Conservation (phyloP, 2,329 filamentous ascomycete genomes). For the Stachybotrys chartarum region DNA sequence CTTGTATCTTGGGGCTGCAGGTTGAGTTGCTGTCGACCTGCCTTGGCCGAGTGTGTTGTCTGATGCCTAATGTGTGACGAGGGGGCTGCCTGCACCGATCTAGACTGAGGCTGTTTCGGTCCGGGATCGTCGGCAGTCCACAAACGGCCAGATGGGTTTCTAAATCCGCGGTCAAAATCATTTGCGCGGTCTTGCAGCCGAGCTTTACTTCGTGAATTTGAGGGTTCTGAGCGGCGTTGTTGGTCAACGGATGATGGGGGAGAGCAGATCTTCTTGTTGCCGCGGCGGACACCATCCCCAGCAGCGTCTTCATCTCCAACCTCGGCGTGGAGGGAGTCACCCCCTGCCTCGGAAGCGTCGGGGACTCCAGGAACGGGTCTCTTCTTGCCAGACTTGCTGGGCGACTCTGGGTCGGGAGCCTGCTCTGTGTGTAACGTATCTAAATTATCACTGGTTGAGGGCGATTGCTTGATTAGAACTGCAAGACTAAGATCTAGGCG, state of each 20-base stretch:
- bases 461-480: not conserved
- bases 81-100: not conserved
- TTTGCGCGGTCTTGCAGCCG: conserved; percentile 5
- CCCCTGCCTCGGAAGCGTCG: not conserved
- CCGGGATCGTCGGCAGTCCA: conserved; percentile 18
- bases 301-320: not conserved
- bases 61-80: conserved; percentile 3
- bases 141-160: conserved; percentile 16
- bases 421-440: not conserved
- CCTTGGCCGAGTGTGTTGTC: not conserved
- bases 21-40: not conserved
- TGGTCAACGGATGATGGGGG: conserved; percentile 15
- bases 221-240: conserved; percentile 9
- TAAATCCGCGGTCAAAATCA: conserved; percentile 17
- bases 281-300: conserved; percentile 5
- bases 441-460: not conserved
- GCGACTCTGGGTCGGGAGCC: not conserved
- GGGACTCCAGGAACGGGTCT: conserved; percentile 4
- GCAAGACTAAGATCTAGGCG: too few species aligned
- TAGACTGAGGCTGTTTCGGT: conserved; percentile 2
- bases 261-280: conserved; percentile 19
- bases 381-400: conserved; percentile 3
- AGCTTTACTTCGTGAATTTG: conserved; percentile 10
- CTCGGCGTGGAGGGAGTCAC: not conserved
- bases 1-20: not conserved